These are phyloP conservation scores for Hypoxylon sp. DNA, from an alignment of 2,329 filamentous ascomycete species.

Conservation along the genomic window DNA sequence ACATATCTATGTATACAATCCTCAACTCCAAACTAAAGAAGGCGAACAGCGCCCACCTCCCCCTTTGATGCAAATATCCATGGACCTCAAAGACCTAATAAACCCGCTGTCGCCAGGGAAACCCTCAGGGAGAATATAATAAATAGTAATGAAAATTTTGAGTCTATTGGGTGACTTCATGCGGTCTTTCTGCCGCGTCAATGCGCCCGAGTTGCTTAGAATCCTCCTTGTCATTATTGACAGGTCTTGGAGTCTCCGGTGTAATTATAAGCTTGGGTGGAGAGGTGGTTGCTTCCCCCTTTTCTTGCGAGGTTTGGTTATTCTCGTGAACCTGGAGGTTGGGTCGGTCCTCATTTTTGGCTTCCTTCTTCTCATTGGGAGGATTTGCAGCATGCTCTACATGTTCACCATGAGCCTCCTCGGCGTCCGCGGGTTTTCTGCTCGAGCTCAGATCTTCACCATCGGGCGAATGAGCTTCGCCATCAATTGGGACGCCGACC, in stretches of 20 bases:
- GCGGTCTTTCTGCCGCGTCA: constrained; percentile 56
- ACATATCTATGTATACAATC: constrained; percentile 49
- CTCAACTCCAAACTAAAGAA: constrained; percentile 38
- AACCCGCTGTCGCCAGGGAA: constrained; percentile 14
- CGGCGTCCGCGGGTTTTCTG: constrained; percentile 55
- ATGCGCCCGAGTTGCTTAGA: constrained; percentile 63
- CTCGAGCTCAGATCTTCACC: constrained; percentile 48
- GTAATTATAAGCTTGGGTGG: constrained; percentile 65
- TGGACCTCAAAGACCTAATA: constrained; percentile 32
- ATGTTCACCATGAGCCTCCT: constrained; percentile 55
- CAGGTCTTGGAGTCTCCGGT: constrained; percentile 63
- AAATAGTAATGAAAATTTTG: constrained; percentile 9
- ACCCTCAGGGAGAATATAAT: constrained; percentile 8
- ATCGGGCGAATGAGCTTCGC: constrained; percentile 50
- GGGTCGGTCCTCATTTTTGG: constrained; percentile 31
- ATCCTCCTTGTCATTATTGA: constrained; percentile 55
- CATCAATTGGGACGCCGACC: constrained; percentile 76
- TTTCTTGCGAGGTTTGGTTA: constrained; percentile 25
- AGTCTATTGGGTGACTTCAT: constrained; percentile 57
- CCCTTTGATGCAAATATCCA: constrained; percentile 41
- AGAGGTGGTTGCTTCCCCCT: constrained; percentile 42
- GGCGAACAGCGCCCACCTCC: constrained; percentile 35
- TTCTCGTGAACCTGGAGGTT: constrained; percentile 49
- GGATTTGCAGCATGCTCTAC: constrained; percentile 52
- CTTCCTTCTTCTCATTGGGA: constrained; percentile 24